phyloP scores from a whole-genome alignment of 1,284 basidiomycete genomes.

The Trichosporon asahii region DNA sequence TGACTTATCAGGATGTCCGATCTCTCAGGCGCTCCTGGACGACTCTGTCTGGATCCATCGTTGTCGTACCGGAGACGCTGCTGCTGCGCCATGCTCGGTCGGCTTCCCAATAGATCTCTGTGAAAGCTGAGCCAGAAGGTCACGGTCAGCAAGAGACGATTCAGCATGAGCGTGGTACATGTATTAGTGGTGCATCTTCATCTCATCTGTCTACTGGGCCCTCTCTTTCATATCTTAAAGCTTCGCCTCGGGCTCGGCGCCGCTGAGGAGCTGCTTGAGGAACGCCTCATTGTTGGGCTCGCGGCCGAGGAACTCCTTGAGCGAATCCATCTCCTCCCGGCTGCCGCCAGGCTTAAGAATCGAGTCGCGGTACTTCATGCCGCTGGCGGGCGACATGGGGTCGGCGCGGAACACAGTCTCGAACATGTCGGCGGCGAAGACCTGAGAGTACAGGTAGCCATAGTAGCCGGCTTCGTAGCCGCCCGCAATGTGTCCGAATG shows the following conservation, averaged over 20 bases:
- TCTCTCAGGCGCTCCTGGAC: no score
- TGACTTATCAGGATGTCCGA: no score
- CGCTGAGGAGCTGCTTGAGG: conserved; percentile 25
- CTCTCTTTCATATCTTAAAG: no score
- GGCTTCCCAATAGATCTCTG: no score
- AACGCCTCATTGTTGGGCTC: conserved; percentile 27
- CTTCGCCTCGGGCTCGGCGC: conserved; percentile 12
- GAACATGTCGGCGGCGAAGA: conserved; percentile 28
- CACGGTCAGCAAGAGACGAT: no score
- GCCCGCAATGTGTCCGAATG: conserved; percentile 24
- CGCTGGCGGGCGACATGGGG: conserved; percentile 20
- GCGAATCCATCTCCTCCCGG: conserved; percentile 6
- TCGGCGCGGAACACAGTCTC: conserved; percentile 22
- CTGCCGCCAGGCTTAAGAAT: conserved; percentile 24
- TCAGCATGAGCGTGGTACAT: no score
- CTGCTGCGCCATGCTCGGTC: no score
- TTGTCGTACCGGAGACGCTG: no score
- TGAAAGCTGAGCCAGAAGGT: no score
- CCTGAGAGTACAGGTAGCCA: conserved; percentile 26
- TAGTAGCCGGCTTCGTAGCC: conserved; percentile 24
- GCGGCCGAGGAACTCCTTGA: conserved; percentile 17
- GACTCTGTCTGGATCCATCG: no score
- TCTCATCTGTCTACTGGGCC: no score
- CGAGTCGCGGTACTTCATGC: conserved; percentile 24
- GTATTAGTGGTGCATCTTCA: no score